These are phyloP conservation scores for Hypoxylon trugodes DNA, from an alignment of 495 filamentous ascomycete genomes.

Conservation along the genomic window DNA sequence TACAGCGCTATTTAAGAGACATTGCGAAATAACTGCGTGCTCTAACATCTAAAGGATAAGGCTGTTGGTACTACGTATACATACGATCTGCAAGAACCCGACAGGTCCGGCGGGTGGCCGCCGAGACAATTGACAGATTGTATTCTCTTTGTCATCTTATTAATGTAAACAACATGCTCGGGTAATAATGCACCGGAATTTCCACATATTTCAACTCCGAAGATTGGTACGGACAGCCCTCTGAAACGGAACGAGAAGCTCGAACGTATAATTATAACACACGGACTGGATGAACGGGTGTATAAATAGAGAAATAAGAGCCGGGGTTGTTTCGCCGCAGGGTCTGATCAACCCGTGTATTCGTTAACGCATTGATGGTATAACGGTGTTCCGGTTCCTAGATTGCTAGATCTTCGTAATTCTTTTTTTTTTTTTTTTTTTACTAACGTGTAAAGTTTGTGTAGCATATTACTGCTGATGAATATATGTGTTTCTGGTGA, in stretches of 20 bases:
- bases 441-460: not conserved
- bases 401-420: not conserved
- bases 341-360: constrained; percentile 7
- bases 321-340: constrained; percentile 19
- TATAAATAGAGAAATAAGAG: constrained; percentile 16
- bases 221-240: not conserved
- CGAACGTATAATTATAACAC: not conserved
- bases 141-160: not conserved
- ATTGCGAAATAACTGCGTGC: not conserved
- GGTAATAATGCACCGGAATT: constrained; percentile 4
- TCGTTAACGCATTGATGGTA: not conserved
- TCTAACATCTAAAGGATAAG: not conserved
- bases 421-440: not conserved
- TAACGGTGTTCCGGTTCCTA: not conserved
- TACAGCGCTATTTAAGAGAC: not conserved
- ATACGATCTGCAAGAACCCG: not conserved
- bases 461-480: not conserved
- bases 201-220: constrained; percentile 8
- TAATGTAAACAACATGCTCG: not conserved
- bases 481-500: not conserved
- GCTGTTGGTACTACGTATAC: not conserved
- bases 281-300: not conserved
- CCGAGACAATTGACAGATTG: not conserved
- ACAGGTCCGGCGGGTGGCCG: constrained; percentile 5
- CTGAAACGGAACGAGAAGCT: constrained; percentile 23